Evolutionary conservation across 352 stramenopile genomes (phyloP).

Genomic region (Pythium guiyangense): DNA sequence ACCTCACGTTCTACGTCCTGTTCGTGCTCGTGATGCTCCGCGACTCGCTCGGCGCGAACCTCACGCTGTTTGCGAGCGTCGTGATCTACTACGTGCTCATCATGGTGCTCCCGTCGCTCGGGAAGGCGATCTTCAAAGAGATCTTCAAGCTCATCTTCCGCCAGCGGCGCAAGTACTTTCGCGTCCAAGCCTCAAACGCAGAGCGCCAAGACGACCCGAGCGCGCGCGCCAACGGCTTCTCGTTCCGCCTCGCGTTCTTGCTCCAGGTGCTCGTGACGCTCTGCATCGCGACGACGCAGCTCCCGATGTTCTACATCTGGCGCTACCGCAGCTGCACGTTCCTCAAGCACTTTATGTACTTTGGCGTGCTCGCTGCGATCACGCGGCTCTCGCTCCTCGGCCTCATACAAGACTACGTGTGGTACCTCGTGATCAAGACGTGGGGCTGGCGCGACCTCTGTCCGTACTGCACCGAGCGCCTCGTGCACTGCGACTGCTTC

Average conservation of each 20-base stretch:
- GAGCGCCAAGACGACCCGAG: slow-evolving; percentile 3
- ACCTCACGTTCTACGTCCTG: slow-evolving; percentile 73
- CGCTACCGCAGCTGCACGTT: slow-evolving; percentile 54
- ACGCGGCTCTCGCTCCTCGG: slow-evolving; percentile 55
- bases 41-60: slow-evolving; percentile 25
- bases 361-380: slow-evolving; percentile 45
- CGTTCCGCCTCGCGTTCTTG: slow-evolving; percentile 53
- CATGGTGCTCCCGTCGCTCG: slow-evolving; percentile 43
- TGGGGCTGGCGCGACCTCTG: slow-evolving; percentile 60
- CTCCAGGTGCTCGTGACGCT: slow-evolving; percentile 48
- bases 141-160: slow-evolving; percentile 75
- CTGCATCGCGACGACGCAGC: slow-evolving; percentile 42
- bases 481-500: slow-evolving; percentile 64
- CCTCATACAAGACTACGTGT: slow-evolving; percentile 39
- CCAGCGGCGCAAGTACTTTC: slow-evolving; percentile 64
- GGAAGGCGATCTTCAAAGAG: slow-evolving; percentile 72
- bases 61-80: slow-evolving; percentile 35
- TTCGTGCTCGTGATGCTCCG: slow-evolving; percentile 65
- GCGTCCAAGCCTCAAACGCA: slow-evolving; percentile 34
- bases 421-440: slow-evolving; percentile 52
- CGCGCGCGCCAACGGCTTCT: slow-evolving; percentile 28
- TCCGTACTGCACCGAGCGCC: slow-evolving; percentile 59
- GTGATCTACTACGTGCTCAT: slow-evolving; percentile 52
- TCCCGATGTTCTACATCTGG: slow-evolving; percentile 68
- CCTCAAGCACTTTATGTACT: slow-evolving; percentile 64